Evolutionary conservation across 2,329 filamentous ascomycete genomes (phyloP), one percentile per base, ranked within the genome.

Genomic region (Ceratocystis eucalypticola): DNA sequence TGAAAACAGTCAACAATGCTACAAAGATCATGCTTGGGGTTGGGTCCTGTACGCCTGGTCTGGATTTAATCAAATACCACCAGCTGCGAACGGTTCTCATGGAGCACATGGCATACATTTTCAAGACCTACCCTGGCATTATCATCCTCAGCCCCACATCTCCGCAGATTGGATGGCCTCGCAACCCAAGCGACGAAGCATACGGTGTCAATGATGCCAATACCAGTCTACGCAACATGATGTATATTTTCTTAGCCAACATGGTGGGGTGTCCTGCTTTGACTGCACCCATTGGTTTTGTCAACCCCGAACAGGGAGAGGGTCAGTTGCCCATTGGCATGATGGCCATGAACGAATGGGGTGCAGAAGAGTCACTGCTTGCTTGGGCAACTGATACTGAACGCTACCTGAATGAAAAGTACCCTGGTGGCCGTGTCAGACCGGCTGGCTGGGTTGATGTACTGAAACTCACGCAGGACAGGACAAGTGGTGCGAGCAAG

Each of bases 221-320:
- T 73, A 79, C 77, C 68, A 86, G 84, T 17, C 77, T 96, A n/a
- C 79, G 82, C 30, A 89, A 84, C 72, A 96, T 96, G 90, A 84
- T 87, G 74, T 96, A 90, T 75, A 85, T 89, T 17, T 96, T 88
- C 82, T 76, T 96, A 45, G 88, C 91, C 5, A 96, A 96, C 75
- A 86, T 91, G 71, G 84, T 81, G 0, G 92, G 92, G 0, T 86
- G 86, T 62, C 92, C 92, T 0, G 85, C 89, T 0, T 82, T 95
- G 12, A 85, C 80, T 59, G 85, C 84, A 45, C 91, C 92, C 0
- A 85, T 89, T 10, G 91, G 89, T 0, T 96, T 91, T 75, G 81
- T 79, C 2, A 77, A 83, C 30, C 79, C 82, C 0, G 75, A 76
- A 5, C 77, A 81, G 70, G 84, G 82, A 1, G 76, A 80, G 66